These are phyloP conservation scores for Kodamaea sp. DNA, from an alignment of 1,139 yeast species.

Conservation along the genomic window DNA sequence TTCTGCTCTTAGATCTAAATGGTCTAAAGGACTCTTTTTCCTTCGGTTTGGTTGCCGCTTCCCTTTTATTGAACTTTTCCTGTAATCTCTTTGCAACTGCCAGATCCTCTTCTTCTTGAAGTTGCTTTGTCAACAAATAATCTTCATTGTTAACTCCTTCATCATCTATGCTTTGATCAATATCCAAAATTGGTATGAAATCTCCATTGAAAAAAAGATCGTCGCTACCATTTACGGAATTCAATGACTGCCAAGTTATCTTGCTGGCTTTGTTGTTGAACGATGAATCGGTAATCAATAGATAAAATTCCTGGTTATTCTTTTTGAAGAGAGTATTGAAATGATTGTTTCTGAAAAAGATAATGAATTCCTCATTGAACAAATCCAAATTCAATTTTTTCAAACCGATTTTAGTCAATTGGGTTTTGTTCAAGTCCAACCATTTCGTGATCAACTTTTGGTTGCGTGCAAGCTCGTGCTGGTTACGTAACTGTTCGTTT, in stretches of 20 bases:
- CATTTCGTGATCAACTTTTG: constrained; percentile 35
- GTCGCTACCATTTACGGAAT: constrained; percentile 62
- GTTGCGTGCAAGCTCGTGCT: constrained; percentile 13
- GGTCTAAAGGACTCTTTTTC: constrained; percentile 1
- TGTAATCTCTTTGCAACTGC: constrained; percentile 53
- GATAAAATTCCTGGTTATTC: constrained; percentile 48
- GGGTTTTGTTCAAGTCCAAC: constrained; percentile 59
- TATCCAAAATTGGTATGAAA: constrained; percentile 47
- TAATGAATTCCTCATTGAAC: constrained; percentile 43
- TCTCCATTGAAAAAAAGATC: constrained; percentile 68
- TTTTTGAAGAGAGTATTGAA: constrained; percentile 70
- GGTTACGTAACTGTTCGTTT: constrained; percentile 8
- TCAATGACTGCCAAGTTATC: constrained; percentile 77
- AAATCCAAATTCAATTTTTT: constrained; percentile 44
- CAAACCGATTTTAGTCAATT: constrained; percentile 69
- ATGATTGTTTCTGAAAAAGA: constrained; percentile 84
- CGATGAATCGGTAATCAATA: constrained; percentile 74
- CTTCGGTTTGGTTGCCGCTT: not conserved
- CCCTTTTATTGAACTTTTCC: constrained; percentile 18
- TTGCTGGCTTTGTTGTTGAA: constrained; percentile 43
- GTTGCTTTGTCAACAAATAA: constrained; percentile 45
- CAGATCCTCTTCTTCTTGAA: constrained; percentile 67
- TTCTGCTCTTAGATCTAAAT: constrained; percentile 4
- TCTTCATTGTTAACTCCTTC: constrained; percentile 30
- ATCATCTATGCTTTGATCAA: constrained; percentile 17